phyloP scores from a whole-genome alignment of 2,329 filamentous ascomycete genomes.

The Colletotrichum brevisporum region DNA sequence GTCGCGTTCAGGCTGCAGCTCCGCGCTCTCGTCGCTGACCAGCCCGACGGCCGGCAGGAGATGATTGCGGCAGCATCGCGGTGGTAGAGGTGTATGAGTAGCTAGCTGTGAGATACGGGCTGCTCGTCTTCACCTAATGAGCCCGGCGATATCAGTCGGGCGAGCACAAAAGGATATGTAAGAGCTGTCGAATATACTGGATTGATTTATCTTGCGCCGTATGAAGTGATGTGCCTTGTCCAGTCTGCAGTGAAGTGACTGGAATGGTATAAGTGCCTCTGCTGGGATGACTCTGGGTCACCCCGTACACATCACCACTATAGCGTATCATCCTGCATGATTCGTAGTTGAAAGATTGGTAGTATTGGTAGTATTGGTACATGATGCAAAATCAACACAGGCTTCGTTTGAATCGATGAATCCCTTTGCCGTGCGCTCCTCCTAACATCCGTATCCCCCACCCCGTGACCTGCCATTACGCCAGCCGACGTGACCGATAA shows the following conservation, averaged over 20 bases:
- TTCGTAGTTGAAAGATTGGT: not conserved
- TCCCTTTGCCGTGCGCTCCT: not conserved
- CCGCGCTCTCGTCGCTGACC: slow-evolving; percentile 16
- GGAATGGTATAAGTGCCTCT: no score
- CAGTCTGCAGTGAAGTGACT: no score
- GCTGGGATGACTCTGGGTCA: not conserved
- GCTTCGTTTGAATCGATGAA: slow-evolving; percentile 2
- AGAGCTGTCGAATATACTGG: not conserved
- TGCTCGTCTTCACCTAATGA: not conserved
- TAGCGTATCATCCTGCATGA: no score
- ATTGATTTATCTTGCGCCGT: not conserved
- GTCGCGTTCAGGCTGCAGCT: slow-evolving; percentile 11
- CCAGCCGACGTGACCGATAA: not conserved
- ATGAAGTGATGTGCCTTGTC: no score
- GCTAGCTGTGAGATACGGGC: not conserved
- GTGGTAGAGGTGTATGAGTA: slow-evolving; percentile 25
- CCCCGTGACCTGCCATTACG: not conserved
- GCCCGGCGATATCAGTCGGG: not conserved
- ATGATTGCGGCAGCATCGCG: not conserved
- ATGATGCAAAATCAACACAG: slow-evolving; percentile 11
- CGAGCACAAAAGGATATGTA: not conserved
- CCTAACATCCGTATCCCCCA: not conserved
- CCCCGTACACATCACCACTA: not conserved
- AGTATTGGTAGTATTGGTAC: slow-evolving; percentile 4
- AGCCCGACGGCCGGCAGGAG: slow-evolving; percentile 11